A percentile compares a stretch with the other conserved stretches of the same genome.
Evolutionary conservation across 106 monocot species (phyloP).

Genomic region (Dendrobium chrysotoxum): DNA sequence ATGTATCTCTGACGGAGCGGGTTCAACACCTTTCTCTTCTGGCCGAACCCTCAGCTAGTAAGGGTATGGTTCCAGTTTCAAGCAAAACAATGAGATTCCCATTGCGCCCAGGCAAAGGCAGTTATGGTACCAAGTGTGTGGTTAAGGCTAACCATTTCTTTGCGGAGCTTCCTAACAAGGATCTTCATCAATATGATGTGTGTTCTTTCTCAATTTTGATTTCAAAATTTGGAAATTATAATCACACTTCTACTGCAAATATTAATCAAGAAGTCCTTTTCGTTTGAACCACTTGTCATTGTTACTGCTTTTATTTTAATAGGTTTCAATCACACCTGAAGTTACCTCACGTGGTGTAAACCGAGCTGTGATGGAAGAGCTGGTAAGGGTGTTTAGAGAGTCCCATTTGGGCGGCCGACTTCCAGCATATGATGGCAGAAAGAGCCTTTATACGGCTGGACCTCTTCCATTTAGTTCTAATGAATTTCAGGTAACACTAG

Average conservation of each 20-base stretch:
- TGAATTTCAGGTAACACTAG: conserved; percentile 58
- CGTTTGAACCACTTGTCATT: neutral
- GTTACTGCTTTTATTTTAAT: neutral
- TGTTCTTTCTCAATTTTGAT: conserved; percentile 11
- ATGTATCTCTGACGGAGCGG: conserved; percentile 26
- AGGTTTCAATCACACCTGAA: conserved; percentile 85
- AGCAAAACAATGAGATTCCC: conserved; percentile 78
- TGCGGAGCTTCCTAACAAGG: conserved; percentile 76
- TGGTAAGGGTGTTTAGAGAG: conserved; percentile 52
- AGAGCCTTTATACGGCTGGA: conserved; percentile 89
- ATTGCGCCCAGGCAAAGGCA: conserved; percentile 74
- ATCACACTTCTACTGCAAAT: neutral
- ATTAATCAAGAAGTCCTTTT: neutral
- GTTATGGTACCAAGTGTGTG: conserved; percentile 39
- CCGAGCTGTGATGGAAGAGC: conserved; percentile 75
- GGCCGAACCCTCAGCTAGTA: conserved; percentile 24
- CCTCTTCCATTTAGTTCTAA: conserved; percentile 69
- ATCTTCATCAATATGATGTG: conserved; percentile 90
- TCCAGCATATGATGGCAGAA: conserved; percentile 92
- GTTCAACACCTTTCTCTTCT: conserved; percentile 45
- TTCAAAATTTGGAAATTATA: neutral
- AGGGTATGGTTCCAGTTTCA: conserved; percentile 35
- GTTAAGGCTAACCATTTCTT: conserved; percentile 98
- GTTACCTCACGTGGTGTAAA: conserved; percentile 75
- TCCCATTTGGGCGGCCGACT: conserved; percentile 71